Evolutionary conservation across 768 basidiomycete species (phyloP), one percentile per base, ranked within the genome.

Genomic region (Rhodotorula paludigena): DNA sequence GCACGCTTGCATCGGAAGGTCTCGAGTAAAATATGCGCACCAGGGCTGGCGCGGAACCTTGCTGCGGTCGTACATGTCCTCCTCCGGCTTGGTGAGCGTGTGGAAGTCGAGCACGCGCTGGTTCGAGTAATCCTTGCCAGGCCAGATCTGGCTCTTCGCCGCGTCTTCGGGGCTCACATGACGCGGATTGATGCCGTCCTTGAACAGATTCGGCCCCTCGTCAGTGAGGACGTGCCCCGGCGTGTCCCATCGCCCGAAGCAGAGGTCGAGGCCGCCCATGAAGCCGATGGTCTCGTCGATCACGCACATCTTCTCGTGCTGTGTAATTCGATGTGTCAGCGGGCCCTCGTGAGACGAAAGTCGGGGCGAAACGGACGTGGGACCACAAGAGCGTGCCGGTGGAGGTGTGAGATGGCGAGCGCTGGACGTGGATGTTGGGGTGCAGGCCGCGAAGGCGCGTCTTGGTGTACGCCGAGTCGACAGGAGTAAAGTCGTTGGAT

Each of bases 361-460:
- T 12, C 7, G 28, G 6, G 20, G 30, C 20, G 16, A 11, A 25
- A 79, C 87, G 73, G 75, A 94, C 92, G 80, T 98, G 96, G 35
- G 94, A 93, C 96, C 96, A 99, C 77, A 96, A 93, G 77, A 94
- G 92, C 5, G 92, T 98, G 20, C 93, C 93, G 0, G 93, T 96
- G 77, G 91, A 89, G 78, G 97, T 92, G 79, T 99, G 96, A 5
- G 91, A 94, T 0, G 96, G 96, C 9, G 94, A 97, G 33, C 96
- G 86, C 76, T 99, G 96, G 5, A 98, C 86, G 44, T 69, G 62
- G 60, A 99, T 89, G 78, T 98, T 97, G 7, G 87, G 85, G 77
- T 98, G 94, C 20, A 99, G 79, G 1, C 82, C 83, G 30, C 83
- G 83, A 35, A 99, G 78, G 36, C 84, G 84, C 73, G 89, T 88